Evolutionary conservation across 495 filamentous ascomycete genomes (phyloP), one percentile per base, ranked within the genome.

Genomic region (Daldinia grandis): DNA sequence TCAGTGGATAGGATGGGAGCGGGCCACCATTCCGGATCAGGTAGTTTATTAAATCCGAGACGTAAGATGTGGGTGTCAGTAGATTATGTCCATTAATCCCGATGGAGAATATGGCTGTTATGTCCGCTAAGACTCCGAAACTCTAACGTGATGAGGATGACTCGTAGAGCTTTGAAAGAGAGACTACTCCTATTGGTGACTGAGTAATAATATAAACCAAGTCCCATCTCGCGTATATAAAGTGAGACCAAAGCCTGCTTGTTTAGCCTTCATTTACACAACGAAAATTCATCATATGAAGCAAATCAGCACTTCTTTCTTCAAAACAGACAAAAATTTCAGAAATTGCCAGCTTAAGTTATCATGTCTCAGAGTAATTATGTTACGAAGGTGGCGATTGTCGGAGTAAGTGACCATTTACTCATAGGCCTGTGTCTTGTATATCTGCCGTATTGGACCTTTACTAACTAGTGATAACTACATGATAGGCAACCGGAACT

Each of bases 401-500:
- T 86, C 9, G 85, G 84, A 1, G 81, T 84, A 79, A 76, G 80
- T 76, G 2, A 17, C 25, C 38, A 6, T 3, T 17, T 40, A 1
- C 31, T 14, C 14, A 35, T 14, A 35, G 12, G 33, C 12, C 10
- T 35, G 12, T 38, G 12, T 49, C 14, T 12, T 12, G 15, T n/a
- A 15, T 37, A 31, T 31, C 12, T 10, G 4, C 25, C 6, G 25
- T 28, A 33, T 3, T 3, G 5, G 27, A 49, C 25, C 4, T 25
- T 51, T n/a, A 33, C 51, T 55, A 28, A 60, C 24, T 12, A 8
- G 54, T 67, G 8, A 70, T 0, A 64, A 0, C 19, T 53, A n/a
- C 1, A 10, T 15, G 8, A 64, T 47, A 91, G 88, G 87, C 86
- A 5, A 82, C 80, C 51, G 91, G 91, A 53, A 81, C 82, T 42